Conservation (phyloP, 2,329 filamentous ascomycete species). For the Ophiostoma triangulosporum region DNA sequence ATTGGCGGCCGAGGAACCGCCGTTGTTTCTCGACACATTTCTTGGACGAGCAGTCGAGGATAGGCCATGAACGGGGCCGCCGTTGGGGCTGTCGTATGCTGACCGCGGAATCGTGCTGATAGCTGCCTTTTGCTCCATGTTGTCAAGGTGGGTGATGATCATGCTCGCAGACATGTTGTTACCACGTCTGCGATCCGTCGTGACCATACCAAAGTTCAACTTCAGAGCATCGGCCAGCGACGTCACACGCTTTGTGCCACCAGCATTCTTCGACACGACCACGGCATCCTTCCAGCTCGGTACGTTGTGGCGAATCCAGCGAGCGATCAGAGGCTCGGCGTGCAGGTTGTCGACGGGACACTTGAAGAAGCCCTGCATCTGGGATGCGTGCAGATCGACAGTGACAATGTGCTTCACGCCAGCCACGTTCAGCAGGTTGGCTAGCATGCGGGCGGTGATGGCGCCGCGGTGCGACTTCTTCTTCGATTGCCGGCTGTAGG, state of each 20-base stretch:
- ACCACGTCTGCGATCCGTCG: conserved; percentile 59
- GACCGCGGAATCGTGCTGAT: conserved; percentile 5
- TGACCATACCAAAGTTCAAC: conserved; percentile 94
- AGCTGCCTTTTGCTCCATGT: conserved; percentile 29
- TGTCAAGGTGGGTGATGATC: conserved; percentile 57
- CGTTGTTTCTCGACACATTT: not conserved
- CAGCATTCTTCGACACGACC: conserved; percentile 95
- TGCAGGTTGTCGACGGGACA: conserved; percentile 96
- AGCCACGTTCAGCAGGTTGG: conserved; percentile 83
- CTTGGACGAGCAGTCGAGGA: not conserved
- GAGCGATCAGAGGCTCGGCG: conserved; percentile 85
- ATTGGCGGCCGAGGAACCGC: not conserved
- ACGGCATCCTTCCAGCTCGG: conserved; percentile 81
- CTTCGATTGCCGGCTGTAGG: conserved; percentile 98
- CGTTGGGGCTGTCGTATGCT: not conserved
- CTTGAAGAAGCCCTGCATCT: conserved; percentile 99
- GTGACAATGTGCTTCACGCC: conserved; percentile 97
- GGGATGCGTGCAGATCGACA: conserved; percentile 89
- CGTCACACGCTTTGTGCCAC: conserved; percentile 92
- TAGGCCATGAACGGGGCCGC: not conserved
- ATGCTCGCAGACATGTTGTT: conserved; percentile 63
- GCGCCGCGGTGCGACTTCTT: conserved; percentile 96
- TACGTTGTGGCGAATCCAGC: conserved; percentile 88
- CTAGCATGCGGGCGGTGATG: conserved; percentile 93
- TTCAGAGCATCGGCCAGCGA: conserved; percentile 91